Evolutionary conservation across 1,284 basidiomycete species (phyloP).

Genomic region (Sphagnurus paluster): DNA sequence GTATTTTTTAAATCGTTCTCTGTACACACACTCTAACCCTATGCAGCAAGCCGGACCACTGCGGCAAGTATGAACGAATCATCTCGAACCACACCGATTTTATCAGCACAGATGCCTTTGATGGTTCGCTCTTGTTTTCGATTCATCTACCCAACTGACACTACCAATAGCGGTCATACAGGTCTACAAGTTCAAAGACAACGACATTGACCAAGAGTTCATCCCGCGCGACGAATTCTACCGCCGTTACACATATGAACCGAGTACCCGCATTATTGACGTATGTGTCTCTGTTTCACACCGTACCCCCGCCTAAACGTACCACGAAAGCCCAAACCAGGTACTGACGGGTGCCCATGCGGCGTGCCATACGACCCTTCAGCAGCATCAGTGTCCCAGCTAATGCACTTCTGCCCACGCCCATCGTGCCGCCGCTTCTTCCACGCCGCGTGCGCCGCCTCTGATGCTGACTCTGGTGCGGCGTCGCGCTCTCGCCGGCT

Average conservation of each 20-base stretch:
- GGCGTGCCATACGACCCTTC: conserved; percentile 35
- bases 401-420: conserved; percentile 54
- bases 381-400: conserved; percentile 1
- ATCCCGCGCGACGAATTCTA: conserved; percentile 42
- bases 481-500: conserved; percentile 23
- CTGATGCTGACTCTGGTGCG: conserved; percentile 18
- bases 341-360: conserved; percentile 38
- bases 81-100: conserved; percentile 44
- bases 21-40: neutral
- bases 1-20: conserved; percentile 17
- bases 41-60: conserved; percentile 34
- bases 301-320: neutral
- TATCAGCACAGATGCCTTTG: conserved; percentile 39
- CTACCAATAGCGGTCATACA: conserved; percentile 24
- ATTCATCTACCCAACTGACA: neutral
- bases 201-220: conserved; percentile 28
- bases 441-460: conserved; percentile 42
- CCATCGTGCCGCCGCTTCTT: conserved; percentile 42
- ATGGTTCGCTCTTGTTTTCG: conserved; percentile 32
- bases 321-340: conserved; percentile 34
- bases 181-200: conserved; percentile 35
- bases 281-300: conserved; percentile 24
- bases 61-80: conserved; percentile 43
- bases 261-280: conserved; percentile 27
- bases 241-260: conserved; percentile 39